Evolutionary conservation across 2,329 filamentous ascomycete species (phyloP).

Genomic region (Aspergillus vadensis): DNA sequence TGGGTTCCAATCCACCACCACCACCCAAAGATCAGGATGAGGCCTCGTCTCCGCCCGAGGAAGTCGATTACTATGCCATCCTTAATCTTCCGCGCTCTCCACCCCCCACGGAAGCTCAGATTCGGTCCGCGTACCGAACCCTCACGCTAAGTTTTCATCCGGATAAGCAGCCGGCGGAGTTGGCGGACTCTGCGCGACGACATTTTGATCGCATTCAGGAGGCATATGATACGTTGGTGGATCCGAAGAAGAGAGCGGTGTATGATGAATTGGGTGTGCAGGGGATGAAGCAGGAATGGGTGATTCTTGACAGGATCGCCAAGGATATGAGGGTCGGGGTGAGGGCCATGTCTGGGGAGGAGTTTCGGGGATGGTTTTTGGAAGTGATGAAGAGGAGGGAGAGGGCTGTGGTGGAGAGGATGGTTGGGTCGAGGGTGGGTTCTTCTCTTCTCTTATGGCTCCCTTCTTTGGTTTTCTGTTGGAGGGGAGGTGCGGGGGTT

Average conservation of each 20-base stretch:
- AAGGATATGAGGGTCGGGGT: slow-evolving; percentile 41
- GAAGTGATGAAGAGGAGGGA: slow-evolving; percentile 44
- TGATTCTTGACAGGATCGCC: slow-evolving; percentile 14
- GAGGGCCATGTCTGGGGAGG: slow-evolving; percentile 38
- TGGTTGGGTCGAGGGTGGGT: slow-evolving; percentile 43
- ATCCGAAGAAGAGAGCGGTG: slow-evolving; percentile 44
- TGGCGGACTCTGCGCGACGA: slow-evolving; percentile 38
- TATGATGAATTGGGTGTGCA: slow-evolving; percentile 48
- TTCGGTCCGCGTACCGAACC: slow-evolving; percentile 48
- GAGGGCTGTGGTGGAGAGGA: slow-evolving; percentile 36
- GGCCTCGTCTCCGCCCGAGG: slow-evolving; percentile 19
- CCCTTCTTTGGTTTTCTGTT: not conserved
- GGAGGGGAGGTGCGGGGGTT: not conserved
- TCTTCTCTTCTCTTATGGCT: not conserved
- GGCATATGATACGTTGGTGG: slow-evolving; percentile 47
- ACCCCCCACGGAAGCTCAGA: slow-evolving; percentile 44
- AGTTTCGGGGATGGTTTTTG: slow-evolving; percentile 47
- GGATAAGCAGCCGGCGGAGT: slow-evolving; percentile 46
- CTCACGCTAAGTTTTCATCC: slow-evolving; percentile 49
- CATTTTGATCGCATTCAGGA: slow-evolving; percentile 44
- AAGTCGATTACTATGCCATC: slow-evolving; percentile 46
- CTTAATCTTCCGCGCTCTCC: slow-evolving; percentile 42
- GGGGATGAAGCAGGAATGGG: slow-evolving; percentile 43
- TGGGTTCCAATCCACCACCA: not conserved
- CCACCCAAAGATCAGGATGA: not conserved